Base-by-base conservation (phyloP, 2,329 filamentous ascomycete species). In the Fonsecaea nubica region DNA sequence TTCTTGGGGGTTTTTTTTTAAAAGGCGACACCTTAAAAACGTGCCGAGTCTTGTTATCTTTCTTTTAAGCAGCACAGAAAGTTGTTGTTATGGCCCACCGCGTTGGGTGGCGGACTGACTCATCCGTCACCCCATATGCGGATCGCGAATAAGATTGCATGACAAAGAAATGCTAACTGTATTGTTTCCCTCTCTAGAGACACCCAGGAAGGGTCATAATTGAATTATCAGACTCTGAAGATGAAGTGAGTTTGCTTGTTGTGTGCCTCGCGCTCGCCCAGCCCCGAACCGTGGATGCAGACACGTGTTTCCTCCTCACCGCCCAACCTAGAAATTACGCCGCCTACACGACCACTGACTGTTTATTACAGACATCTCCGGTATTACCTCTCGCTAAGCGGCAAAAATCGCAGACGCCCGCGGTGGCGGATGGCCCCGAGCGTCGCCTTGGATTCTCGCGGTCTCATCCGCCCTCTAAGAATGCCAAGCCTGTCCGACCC, bases 331-430 rank as follows among this genome's bases (percentile, higher is more conserved):
- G 10, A 5, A 15, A 4, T 15, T 15, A 40, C 36, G 12, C 15
- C 36, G 36, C 10, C 36, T 40, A 40, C 15, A 13, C 10, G 36
- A 3, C 1, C 25, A 12, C 45, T 50, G 21, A 50, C 45, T 12
- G 2, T 21, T 21, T 3, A 45, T 21, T 30, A 15, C 21, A 50
- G 45, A 18, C 21, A 3, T 8, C 57, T 35, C 9, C 30, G 30
- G 30, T 32, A 13, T 2, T 25, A 10, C 64, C 60, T 42, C 64
- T 52, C 38, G 9, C 48, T 1, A 67, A 67, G 52, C 45, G 64
- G 42, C 64, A 53, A 21, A 67, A 67, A 48, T 67, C 64, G 1
- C 42, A 60, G 7, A 60, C 60, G 10, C 61, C 60, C n/a, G 21
- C 52, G 33, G 21, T 42, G 33, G 30, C 30, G 12, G 59, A 61